Percentiles rank a stretch among this genome's conserved stretches.
Conservation (phyloP, 2,329 filamentous ascomycete species). For the Geosmithia putterillii region DNA sequence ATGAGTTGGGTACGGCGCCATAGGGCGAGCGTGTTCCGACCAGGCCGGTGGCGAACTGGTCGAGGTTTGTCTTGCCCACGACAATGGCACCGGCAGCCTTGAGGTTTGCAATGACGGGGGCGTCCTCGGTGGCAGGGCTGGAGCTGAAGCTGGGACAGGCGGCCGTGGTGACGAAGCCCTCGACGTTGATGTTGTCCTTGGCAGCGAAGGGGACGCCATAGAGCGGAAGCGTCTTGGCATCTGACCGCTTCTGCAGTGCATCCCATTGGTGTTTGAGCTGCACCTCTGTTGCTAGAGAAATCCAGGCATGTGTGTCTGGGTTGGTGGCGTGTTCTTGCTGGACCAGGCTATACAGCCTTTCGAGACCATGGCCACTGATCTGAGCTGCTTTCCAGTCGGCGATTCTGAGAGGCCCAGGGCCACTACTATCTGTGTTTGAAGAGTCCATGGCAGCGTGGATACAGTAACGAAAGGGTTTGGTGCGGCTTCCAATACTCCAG, state of each 20-base stretch:
- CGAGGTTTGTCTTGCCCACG: constrained; percentile 41
- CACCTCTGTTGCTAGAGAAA: constrained; percentile 1
- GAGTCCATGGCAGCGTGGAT: too few relatives aligned
- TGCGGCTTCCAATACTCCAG: too few relatives aligned
- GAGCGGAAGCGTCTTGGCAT: constrained; percentile 25
- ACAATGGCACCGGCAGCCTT: constrained; percentile 41
- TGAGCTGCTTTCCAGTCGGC: background rate
- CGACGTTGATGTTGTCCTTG: constrained; percentile 44
- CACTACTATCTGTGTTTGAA: too few relatives aligned
- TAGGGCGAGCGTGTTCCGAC: constrained; percentile 49
- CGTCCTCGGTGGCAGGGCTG: constrained; percentile 27
- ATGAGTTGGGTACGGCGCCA: constrained; percentile 41
- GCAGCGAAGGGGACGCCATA: constrained; percentile 45
- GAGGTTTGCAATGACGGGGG: constrained; percentile 34
- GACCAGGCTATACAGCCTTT: background rate
- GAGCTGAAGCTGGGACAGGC: constrained; percentile 36
- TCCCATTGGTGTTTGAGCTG: constrained; percentile 1
- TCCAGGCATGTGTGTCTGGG: background rate
- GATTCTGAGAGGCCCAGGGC: background rate
- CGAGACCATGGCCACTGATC: background rate
- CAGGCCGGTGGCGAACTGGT: constrained; percentile 51
- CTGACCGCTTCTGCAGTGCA: constrained; percentile 4
- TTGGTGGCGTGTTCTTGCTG: background rate
- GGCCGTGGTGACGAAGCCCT: constrained; percentile 36
- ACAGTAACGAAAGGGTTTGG: too few relatives aligned